Base-by-base conservation (phyloP, 257 asterid species). In the Leonotis leonurus region DNA sequence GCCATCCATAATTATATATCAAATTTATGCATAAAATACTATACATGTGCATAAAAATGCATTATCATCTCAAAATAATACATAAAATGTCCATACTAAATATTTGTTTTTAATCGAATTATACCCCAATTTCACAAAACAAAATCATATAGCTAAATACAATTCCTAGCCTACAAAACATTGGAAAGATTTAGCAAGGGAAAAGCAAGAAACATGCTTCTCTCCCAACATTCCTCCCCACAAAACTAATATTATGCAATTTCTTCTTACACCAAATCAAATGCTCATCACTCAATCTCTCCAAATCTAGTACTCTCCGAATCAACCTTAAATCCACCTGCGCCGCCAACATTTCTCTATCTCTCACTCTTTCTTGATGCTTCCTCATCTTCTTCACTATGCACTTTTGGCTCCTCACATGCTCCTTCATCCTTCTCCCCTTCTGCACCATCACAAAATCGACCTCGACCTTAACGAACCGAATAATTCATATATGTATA, bases 131-230 rank as follows among this genome's bases (percentile, higher is more conserved):
- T n/a, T n/a, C n/a, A n/a, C n/a, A n/a, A n/a, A n/a, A n/a, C n/a
- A n/a, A n/a, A n/a, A n/a, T n/a, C n/a, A n/a, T n/a, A n/a, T n/a
- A n/a, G n/a, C n/a, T n/a, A n/a, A n/a, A n/a, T n/a, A n/a, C n/a
- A n/a, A n/a, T n/a, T n/a, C n/a, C n/a, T n/a, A n/a, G n/a, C n/a
- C n/a, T n/a, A n/a, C 6, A 18, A 14, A 12, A 12, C 6, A 36
- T 6, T 11, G 44, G 2, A 13, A 51, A 10, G 49, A 48, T 71
- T 62, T 41, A 90, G 68, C 93, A 81, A n/a, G 97, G 97, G 36
- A 90, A 90, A 70, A 90, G 90, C 56, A 75, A 74, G 72, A 87
- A 87, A 29, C 74, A 78, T 7, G 88, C 81, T 62, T 87, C 97
- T 44, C 86, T 69, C 30, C 61, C 68, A 63, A 87, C 75, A 70